Base-by-base conservation (phyloP, 179 eudicot species). In the Beta macrorhiza region DNA sequence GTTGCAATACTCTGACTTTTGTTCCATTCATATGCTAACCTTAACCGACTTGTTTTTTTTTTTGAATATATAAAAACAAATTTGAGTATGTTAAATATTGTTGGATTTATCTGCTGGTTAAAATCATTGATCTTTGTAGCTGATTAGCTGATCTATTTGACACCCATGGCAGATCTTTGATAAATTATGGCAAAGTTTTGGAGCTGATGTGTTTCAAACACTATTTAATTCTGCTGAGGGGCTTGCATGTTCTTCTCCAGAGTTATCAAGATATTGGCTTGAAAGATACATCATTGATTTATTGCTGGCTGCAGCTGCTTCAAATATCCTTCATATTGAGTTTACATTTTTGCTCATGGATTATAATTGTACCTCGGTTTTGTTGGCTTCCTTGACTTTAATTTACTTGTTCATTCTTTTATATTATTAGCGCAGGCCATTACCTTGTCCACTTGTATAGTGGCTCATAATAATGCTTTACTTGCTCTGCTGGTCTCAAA, bases 401-500 rank as follows among this genome's bases (percentile, higher is more conserved):
- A 63, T 61, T 74, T 85, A 95, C 99, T 95, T 85, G 78, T 91
- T 86, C 99, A 95, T 92, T 95, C 99, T 73, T 95, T 91, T 82
- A 83, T 93, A 83, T 89, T 95, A 86, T 90, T 95, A 92, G 99
- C 92, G 87, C 99, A 95, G 90, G 97, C 98, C 56, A 91, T 95
- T 74, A 93, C 99, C 77, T 85, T 95, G 87, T 95, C 99, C 59
- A 92, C 98, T 44, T 95, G 99, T 89, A 95, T 95, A 79, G 99
- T 95, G 42, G 98, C 99, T 82, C 99, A 95, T 76, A 95, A 93
- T 84, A 95, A 95, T 87, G 93, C 99, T 63, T 87, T 95, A 84
- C 85, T 90, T 78, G 99, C 99, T 77, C 81, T 95, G 86, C 89
- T 95, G 86, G 97, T 95, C 67, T 95, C 99, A 52, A 95, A 92